A percentile compares a stretch with the other conserved stretches of the same genome.
phyloP scores from a whole-genome alignment of 257 asterid species.

The Penstemon davidsonii region DNA sequence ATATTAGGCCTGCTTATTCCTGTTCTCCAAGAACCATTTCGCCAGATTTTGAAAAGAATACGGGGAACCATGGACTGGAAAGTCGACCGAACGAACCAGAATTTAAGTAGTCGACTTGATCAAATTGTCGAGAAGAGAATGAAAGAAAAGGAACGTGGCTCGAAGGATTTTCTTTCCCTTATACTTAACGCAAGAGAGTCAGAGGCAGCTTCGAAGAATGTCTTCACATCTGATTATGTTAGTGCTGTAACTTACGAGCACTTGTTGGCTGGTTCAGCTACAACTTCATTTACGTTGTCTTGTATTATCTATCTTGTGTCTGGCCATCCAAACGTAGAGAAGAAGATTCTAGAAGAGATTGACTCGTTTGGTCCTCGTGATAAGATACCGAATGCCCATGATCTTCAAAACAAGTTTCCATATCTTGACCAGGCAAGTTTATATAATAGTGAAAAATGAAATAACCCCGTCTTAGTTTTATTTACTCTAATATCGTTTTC shows the following conservation, averaged over 20 bases:
- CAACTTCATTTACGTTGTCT: conserved; percentile 88
- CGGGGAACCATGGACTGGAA: conserved; percentile 91
- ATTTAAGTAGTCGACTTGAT: conserved; percentile 54
- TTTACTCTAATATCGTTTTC: background rate
- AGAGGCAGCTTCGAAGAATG: conserved; percentile 45
- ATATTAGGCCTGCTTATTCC: conserved; percentile 78
- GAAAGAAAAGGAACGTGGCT: conserved; percentile 42
- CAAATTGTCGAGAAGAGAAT: conserved; percentile 60
- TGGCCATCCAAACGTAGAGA: conserved; percentile 67
- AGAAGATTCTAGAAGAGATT: conserved; percentile 63
- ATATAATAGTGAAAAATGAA: background rate
- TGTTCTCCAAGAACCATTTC: conserved; percentile 80
- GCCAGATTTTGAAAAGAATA: conserved; percentile 75
- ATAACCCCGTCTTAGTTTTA: too few relatives aligned
- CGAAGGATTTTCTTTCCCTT: conserved; percentile 76
- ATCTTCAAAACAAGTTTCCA: conserved; percentile 75
- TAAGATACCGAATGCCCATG: conserved; percentile 61
- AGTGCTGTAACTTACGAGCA: conserved; percentile 96
- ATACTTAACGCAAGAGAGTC: conserved; percentile 68
- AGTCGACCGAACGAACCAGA: conserved; percentile 61
- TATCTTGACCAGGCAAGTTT: conserved; percentile 70
- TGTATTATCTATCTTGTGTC: conserved; percentile 68
- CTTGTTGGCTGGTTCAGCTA: conserved; percentile 88
- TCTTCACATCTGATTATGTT: conserved; percentile 71
- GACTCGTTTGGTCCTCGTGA: conserved; percentile 68